phyloP scores from a whole-genome alignment of 192 early-diverging fungal genomes.

The Backusella morwellensis region DNA sequence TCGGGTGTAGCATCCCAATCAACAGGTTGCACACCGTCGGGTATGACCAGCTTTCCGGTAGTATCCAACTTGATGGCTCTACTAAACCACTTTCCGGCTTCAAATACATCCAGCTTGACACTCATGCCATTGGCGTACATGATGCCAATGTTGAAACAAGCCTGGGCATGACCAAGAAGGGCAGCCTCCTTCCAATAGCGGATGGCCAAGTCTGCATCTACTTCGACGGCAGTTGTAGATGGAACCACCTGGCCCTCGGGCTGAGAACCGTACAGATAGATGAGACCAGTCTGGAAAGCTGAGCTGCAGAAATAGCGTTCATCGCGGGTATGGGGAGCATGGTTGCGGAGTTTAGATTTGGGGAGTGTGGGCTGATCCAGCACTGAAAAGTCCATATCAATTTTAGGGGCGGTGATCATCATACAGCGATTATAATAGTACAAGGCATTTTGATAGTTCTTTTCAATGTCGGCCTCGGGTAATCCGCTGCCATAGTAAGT shows the following conservation, averaged over 20 bases:
- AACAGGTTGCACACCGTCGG: conserved; percentile 23
- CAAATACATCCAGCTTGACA: conserved; percentile 24
- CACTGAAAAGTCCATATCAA: conserved; percentile 30
- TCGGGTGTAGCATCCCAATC: conserved; percentile 26
- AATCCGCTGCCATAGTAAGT: conserved; percentile 32
- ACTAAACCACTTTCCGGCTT: conserved; percentile 36
- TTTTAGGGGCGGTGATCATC: conserved; percentile 30
- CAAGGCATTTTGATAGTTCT: conserved; percentile 30
- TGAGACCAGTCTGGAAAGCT: conserved; percentile 36
- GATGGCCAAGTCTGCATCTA: conserved; percentile 27
- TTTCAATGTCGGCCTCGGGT: conserved; percentile 28
- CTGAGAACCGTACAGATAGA: conserved; percentile 36
- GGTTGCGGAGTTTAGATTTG: conserved; percentile 21
- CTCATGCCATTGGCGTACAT: conserved; percentile 35
- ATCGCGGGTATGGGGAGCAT: conserved; percentile 28
- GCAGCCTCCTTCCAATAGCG: conserved; percentile 38
- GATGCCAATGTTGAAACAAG: conserved; percentile 37
- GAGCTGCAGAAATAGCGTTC: conserved; percentile 38
- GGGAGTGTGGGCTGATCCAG: not conserved
- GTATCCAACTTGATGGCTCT: conserved; percentile 34
- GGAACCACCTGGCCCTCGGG: conserved; percentile 23
- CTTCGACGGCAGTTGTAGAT: conserved; percentile 17
- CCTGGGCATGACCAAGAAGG: conserved; percentile 37
- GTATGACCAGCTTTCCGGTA: conserved; percentile 25
- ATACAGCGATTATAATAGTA: conserved; percentile 35